Conservation (phyloP, 2,329 filamentous ascomycete species). For the Zymoseptoria tritici region DNA sequence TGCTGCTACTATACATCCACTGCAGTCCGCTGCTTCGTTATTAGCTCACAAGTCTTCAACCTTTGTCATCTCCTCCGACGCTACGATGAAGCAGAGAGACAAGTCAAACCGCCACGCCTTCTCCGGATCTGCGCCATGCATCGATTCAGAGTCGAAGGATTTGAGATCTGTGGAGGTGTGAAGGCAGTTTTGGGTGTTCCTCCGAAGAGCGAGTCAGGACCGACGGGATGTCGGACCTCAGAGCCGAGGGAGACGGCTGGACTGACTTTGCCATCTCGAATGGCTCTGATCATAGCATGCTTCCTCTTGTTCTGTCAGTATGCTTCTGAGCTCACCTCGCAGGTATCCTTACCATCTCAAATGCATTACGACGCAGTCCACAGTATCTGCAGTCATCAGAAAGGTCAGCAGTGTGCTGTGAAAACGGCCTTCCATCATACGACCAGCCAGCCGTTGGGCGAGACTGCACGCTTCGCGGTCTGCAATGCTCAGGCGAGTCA, state of each 20-base stretch:
- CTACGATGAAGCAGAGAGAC: neutral
- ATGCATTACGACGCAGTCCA: too few relatives aligned
- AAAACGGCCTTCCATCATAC: too few relatives aligned
- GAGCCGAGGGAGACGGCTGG: neutral
- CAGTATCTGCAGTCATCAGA: too few relatives aligned
- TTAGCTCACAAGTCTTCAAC: neutral
- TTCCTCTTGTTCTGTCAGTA: too few relatives aligned
- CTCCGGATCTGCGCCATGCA: neutral
- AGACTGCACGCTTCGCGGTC: too few relatives aligned
- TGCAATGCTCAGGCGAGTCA: too few relatives aligned
- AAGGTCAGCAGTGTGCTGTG: too few relatives aligned
- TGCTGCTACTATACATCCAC: neutral
- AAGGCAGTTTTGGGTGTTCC: neutral
- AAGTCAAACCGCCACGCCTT: neutral
- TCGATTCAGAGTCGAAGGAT: neutral
- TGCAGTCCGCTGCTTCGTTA: too few relatives aligned
- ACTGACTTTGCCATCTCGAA: neutral
- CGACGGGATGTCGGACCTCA: neutral
- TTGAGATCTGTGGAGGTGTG: neutral
- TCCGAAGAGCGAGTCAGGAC: neutral
- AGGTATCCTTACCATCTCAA: too few relatives aligned
- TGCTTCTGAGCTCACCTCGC: too few relatives aligned
- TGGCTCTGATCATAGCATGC: too few relatives aligned
- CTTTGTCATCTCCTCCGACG: neutral
- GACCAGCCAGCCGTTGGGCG: too few relatives aligned